Evolutionary conservation across 1,284 basidiomycete genomes (phyloP), one percentile per base, ranked within the genome.

Genomic region (Hymenochaete sp.): DNA sequence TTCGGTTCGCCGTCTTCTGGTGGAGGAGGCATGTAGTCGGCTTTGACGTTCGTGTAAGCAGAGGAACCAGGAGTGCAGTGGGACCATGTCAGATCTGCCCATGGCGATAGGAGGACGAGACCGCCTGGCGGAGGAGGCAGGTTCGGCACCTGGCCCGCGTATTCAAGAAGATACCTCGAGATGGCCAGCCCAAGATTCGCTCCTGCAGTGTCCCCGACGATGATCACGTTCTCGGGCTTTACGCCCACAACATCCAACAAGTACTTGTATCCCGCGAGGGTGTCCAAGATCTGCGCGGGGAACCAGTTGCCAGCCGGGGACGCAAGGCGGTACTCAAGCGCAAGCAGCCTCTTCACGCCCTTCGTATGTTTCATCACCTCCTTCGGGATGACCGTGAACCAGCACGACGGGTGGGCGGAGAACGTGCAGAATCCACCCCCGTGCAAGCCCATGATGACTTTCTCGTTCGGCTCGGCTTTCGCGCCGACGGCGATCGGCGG

Each of bases 171-270:
- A 52, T 77, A 77, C 11, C 72, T 68, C 3, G 62, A 65, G 11
- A 78, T 62, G 0, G 81, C 79, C 21, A 79, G 65, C 0, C 75
- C 77, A 16, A 87, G 67, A 57, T 85, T 83, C 1, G 73, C 84
- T 2, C 85, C 86, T 0, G 84, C 82, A 10, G 77, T 81, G 57
- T 88, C 83, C 0, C 83, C 84, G 11, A 67, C 68, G 14, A 90
- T 44, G 38, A 82, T 65, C 52, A 88, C 78, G 53, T 79, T 66
- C 6, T 61, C 53, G 9, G 73, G 67, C 1, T 55, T 47, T 48
- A 76, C 68, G 0, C 67, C 65, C 18, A 71, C 52, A 1, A 55
- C 59, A 36, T 66, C 52, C 26, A 80, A 67, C 6, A 82, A 70
- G 54, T 82, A 77, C 43, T 68, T 62, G 56, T 82, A 83, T 0